Percentiles rank a stretch among this genome's conserved stretches.
Conservation (phyloP, 306 rosid species). For the Biancaea sappan region DNA sequence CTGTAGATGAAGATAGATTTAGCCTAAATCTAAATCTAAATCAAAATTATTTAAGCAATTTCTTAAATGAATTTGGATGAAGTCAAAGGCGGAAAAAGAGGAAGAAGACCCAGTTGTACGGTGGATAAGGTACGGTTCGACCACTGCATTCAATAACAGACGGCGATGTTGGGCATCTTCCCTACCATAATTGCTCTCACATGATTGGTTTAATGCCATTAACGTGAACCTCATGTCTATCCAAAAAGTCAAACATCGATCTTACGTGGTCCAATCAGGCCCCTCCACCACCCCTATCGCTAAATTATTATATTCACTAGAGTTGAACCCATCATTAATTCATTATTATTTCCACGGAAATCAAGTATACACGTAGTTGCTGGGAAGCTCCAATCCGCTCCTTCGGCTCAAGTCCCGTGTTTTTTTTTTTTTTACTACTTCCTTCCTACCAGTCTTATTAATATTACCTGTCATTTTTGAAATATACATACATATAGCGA, state of each 20-base stretch:
- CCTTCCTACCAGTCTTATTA: too few species aligned
- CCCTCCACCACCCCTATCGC: background rate
- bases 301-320: constrained; percentile 2
- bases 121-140: constrained; percentile 65
- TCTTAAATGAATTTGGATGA: too few species aligned
- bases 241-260: constrained; percentile 49
- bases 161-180: constrained; percentile 41
- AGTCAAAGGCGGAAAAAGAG: background rate
- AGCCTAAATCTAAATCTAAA: too few species aligned
- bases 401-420: too few species aligned
- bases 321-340: constrained; percentile 38
- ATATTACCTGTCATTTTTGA: constrained; percentile 66
- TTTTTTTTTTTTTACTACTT: too few species aligned
- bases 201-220: constrained; percentile 48
- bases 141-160: constrained; percentile 25
- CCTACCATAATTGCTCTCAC: constrained; percentile 38
- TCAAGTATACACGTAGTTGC: constrained; percentile 48
- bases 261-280: constrained; percentile 42
- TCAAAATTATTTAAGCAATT: too few species aligned
- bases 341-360: constrained; percentile 9
- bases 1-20: too few species aligned
- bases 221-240: constrained; percentile 43
- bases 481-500: too few species aligned
- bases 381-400: constrained; percentile 57
- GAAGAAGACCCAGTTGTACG: constrained; percentile 61